Percentiles rank a stretch among this genome's conserved stretches.
phyloP scores from a whole-genome alignment of 1,284 basidiomycete genomes.

The Xerocomus minutiporus region DNA sequence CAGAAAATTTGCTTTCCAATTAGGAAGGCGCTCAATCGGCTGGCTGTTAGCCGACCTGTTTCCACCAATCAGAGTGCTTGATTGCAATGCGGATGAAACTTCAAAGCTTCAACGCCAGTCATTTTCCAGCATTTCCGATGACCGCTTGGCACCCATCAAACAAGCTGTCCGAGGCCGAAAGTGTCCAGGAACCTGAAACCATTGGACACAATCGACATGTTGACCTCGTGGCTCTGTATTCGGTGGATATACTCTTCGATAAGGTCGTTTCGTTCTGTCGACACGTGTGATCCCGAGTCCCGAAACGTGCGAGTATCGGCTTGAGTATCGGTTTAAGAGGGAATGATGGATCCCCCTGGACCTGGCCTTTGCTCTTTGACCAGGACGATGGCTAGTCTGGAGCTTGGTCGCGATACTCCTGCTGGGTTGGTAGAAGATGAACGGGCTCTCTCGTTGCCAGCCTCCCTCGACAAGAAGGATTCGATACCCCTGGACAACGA shows the following conservation, averaged over 20 bases:
- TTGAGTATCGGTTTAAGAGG: constrained; percentile 8
- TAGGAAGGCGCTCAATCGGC: no score
- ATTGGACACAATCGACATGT: neutral
- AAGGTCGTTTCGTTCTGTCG: neutral
- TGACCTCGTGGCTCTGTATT: neutral
- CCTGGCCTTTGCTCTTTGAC: neutral
- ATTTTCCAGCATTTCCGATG: no score
- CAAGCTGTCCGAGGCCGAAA: no score
- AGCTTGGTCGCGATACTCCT: constrained; percentile 5
- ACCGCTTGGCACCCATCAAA: no score
- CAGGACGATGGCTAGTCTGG: constrained; percentile 11
- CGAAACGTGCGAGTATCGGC: neutral
- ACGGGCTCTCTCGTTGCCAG: neutral
- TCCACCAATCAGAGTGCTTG: no score
- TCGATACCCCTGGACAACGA: constrained; percentile 9
- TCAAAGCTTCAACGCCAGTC: no score
- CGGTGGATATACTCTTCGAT: neutral
- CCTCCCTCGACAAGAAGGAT: constrained; percentile 19
- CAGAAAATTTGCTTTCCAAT: no score
- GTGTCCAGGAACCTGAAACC: no score
- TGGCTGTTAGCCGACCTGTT: no score
- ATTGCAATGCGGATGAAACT: no score
- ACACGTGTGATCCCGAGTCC: neutral
- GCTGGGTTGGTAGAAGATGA: constrained; percentile 5
- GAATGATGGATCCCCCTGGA: neutral